Conservation (phyloP, 805 yeast genomes). For the Diddensiella santjacobensis region DNA sequence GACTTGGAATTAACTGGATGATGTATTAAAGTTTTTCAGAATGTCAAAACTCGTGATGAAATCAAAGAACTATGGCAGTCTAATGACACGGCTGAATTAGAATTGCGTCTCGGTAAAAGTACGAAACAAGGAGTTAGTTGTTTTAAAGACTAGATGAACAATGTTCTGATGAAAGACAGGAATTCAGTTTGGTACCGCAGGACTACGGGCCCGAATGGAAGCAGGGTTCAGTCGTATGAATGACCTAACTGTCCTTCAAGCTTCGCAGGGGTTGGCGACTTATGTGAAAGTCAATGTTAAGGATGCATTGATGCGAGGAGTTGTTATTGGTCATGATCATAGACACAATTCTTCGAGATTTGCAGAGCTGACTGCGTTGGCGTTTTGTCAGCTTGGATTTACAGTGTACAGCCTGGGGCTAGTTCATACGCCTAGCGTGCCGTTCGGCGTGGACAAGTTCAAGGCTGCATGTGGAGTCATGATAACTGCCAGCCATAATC, state of each 20-base stretch:
- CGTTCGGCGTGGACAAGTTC: slow-evolving; percentile 68
- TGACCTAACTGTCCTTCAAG: slow-evolving; percentile 81
- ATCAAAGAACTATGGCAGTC: slow-evolving; percentile 43
- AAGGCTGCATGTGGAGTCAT: slow-evolving; percentile 78
- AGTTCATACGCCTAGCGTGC: slow-evolving; percentile 89
- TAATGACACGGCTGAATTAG: slow-evolving; percentile 44
- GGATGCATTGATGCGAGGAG: slow-evolving; percentile 35
- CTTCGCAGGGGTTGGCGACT: slow-evolving; percentile 50
- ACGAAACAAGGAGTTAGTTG: too few relatives aligned
- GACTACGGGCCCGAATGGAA: slow-evolving; percentile 81
- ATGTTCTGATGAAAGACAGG: too few relatives aligned
- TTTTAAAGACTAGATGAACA: too few relatives aligned
- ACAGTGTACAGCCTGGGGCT: slow-evolving; percentile 49
- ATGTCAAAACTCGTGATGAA: slow-evolving; percentile 47
- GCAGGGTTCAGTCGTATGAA: slow-evolving; percentile 91
- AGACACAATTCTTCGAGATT: slow-evolving; percentile 73
- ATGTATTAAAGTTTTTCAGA: slow-evolving; percentile 5
- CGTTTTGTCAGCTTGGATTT: slow-evolving; percentile 64
- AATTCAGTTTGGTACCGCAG: slow-evolving; percentile 90
- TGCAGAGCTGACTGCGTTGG: slow-evolving; percentile 75
- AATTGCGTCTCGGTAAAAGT: slow-evolving; percentile 44
- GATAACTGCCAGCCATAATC: slow-evolving; percentile 75
- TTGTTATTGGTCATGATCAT: slow-evolving; percentile 91
- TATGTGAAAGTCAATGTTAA: slow-evolving; percentile 32
- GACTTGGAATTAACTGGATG: background rate